These are phyloP conservation scores for Aspergillus intermedius DNA, from an alignment of 2,329 filamentous ascomycete species.

Conservation along the genomic window DNA sequence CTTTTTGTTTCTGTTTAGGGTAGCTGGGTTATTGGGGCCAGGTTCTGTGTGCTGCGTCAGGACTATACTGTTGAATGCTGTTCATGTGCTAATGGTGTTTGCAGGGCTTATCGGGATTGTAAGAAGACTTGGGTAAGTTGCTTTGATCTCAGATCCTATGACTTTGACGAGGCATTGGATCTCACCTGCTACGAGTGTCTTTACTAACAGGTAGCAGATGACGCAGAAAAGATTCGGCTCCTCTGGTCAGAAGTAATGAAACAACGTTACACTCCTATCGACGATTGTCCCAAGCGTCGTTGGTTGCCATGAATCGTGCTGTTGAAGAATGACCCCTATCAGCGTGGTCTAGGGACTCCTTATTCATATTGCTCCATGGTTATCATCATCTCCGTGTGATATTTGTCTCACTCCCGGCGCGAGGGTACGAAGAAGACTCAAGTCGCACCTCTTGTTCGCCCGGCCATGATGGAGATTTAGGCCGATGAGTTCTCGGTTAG, in stretches of 20 bases:
- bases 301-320: too few relatives aligned
- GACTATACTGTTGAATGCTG: neutral
- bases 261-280: neutral
- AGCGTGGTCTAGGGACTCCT: too few relatives aligned
- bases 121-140: constrained; percentile 83
- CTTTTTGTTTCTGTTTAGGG: neutral
- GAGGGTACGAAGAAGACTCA: too few relatives aligned
- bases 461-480: neutral
- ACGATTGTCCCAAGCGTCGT: neutral
- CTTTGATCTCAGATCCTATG: neutral
- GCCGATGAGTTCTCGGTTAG: neutral
- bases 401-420: too few relatives aligned
- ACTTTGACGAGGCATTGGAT: neutral
- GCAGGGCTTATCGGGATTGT: constrained; percentile 84
- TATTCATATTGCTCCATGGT: too few relatives aligned
- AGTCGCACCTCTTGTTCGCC: neutral
- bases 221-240: constrained; percentile 23
- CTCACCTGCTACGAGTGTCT: neutral
- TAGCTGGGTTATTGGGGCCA: neutral
- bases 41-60: neutral
- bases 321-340: too few relatives aligned
- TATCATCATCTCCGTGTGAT: too few relatives aligned
- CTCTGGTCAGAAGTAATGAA: neutral
- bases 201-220: constrained; percentile 11
- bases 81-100: neutral